Evolutionary conservation across 805 yeast genomes (phyloP), one percentile per base, ranked within the genome.

Genomic region (Brettanomyces sp.): DNA sequence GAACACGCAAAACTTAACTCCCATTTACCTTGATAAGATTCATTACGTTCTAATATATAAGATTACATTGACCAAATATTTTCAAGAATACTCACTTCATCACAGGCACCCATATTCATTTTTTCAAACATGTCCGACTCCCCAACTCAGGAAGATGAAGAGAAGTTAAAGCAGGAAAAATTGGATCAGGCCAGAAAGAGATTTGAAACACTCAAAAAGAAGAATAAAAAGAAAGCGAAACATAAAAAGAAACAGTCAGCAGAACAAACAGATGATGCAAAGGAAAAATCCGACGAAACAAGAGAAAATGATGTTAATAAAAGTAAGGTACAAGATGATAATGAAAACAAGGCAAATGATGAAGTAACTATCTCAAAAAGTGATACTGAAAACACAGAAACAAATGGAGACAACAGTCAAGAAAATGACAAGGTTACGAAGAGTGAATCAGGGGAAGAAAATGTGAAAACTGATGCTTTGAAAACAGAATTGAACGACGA

Each of bases 111-210:
- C 18, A 18, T 18, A 18, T 18, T 18, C 18, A 18, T 18, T 18
- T 18, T 18, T 18, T 18, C 18, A 28, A 9, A 28, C 11, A 28
- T 28, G 32, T 28, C 32, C 9, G 32, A 28, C 7, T 28, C 32
- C 7, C 32, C 32, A 28, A 28, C 32, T 28, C 50, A 51, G 53
- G 41, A 48, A 22, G 60, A 53, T n/a, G 60, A 54, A 23, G 63
- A 61, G 44, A 40, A 62, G 23, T 46, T 58, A 5, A 62, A 64
- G 45, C 67, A 64, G 34, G 64, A 64, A 45, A 56, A 64, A 47
- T 52, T 64, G 11, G 68, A 62, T 40, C 55, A 58, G 14, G 69
- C 69, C 6, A 60, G 66, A 56, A 62, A 62, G 54, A 64, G 62
- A 51, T 59, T 60, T 42, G 67, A 62, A 44, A 65, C 58, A 33